Percentiles rank a stretch among this genome's conserved stretches.
Conservation (phyloP, 192 early-diverging fungal species). For the Podila epicladia region DNA sequence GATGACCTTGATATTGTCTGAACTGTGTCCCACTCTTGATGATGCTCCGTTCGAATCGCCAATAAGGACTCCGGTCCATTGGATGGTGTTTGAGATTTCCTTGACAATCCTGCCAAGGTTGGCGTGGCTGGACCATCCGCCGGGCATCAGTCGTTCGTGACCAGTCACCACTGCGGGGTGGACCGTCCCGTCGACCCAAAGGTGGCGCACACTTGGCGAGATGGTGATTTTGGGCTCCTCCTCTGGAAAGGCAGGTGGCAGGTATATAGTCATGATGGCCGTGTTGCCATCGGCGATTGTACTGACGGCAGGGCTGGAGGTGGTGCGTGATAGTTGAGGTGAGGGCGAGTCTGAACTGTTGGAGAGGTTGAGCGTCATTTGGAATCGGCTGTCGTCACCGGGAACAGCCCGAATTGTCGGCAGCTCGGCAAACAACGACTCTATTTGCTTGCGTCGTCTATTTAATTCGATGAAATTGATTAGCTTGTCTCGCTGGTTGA, state of each 20-base stretch:
- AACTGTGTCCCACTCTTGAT: slow-evolving; percentile 15
- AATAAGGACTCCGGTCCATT: slow-evolving; percentile 44
- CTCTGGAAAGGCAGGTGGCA: slow-evolving; percentile 63
- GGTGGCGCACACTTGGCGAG: slow-evolving; percentile 58
- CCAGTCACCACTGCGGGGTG: slow-evolving; percentile 51
- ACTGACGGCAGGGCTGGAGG: neutral
- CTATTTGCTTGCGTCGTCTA: slow-evolving; percentile 48
- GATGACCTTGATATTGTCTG: slow-evolving; percentile 18
- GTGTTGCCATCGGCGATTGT: neutral
- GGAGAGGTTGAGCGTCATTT: slow-evolving; percentile 15
- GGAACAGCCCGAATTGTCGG: slow-evolving; percentile 22
- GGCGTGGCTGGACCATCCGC: slow-evolving; percentile 50
- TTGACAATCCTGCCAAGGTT: slow-evolving; percentile 63
- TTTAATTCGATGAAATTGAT: neutral
- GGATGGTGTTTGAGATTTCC: slow-evolving; percentile 60
- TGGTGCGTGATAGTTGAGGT: slow-evolving; percentile 1
- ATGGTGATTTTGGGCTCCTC: slow-evolving; percentile 63
- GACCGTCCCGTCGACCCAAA: slow-evolving; percentile 61
- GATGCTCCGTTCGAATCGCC: slow-evolving; percentile 11
- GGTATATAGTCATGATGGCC: slow-evolving; percentile 48
- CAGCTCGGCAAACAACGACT: slow-evolving; percentile 37
- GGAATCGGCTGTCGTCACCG: slow-evolving; percentile 39
- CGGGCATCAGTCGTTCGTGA: slow-evolving; percentile 53
- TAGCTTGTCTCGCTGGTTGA: neutral
- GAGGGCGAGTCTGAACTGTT: neutral